phyloP scores from a whole-genome alignment of 345 rosid species.

The Bruguiera sexangula region DNA sequence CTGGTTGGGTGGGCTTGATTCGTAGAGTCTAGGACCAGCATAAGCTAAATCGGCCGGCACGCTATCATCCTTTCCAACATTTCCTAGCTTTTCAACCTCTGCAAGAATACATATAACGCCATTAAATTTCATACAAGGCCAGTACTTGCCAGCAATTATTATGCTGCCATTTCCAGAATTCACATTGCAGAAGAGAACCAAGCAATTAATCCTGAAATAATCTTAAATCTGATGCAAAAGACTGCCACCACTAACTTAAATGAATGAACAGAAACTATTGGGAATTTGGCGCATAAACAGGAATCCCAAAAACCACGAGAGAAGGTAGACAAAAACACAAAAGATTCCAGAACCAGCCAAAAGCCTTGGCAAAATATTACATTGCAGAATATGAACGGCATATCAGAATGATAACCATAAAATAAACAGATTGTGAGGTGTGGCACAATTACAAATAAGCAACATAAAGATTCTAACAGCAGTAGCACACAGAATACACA shows the following conservation, averaged over 20 bases:
- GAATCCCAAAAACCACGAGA: not conserved
- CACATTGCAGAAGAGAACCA: not conserved
- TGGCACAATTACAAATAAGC: too few species aligned
- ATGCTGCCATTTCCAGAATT: not conserved
- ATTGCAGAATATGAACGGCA: too few species aligned
- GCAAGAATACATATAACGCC: conserved; percentile 11
- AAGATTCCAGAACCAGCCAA: too few species aligned
- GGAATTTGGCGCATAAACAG: not conserved
- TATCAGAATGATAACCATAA: too few species aligned
- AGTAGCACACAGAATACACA: not conserved
- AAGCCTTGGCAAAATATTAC: too few species aligned
- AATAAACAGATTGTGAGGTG: too few species aligned
- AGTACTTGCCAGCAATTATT: not conserved
- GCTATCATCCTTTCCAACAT: conserved; percentile 44
- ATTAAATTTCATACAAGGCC: conserved; percentile 4
- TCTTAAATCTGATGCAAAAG: not conserved
- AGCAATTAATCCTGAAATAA: not conserved
- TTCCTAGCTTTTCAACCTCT: conserved; percentile 56
- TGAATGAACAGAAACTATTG: not conserved
- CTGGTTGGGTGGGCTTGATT: conserved; percentile 39
- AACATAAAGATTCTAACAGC: not conserved
- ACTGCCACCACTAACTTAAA: not conserved
- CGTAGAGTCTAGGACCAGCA: conserved; percentile 24
- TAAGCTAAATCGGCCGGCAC: conserved; percentile 24
- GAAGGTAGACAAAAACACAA: not conserved